Evolutionary conservation across 495 filamentous ascomycete species (phyloP), one percentile per base, ranked within the genome.

Genomic region (Evernia prunastri): DNA sequence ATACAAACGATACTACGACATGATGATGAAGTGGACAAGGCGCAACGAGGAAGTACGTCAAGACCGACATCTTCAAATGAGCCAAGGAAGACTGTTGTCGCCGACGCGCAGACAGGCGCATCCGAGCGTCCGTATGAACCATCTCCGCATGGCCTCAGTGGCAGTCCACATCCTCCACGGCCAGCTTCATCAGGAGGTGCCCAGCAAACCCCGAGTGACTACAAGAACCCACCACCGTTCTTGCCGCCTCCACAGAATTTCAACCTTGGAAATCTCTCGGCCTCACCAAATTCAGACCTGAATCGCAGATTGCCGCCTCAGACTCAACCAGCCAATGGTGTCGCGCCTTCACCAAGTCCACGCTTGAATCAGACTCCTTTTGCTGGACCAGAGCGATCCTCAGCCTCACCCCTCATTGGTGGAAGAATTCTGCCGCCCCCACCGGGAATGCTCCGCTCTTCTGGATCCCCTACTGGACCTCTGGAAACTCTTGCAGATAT

Each of bases 41-140:
- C 40, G 33, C 61, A 54, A 12, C 27, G 57, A 10, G 56, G 61
- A 39, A 56, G 64, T 37, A 67, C 64, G 49, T 69, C 69, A 61
- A 79, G 76, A 64, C 73, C 76, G 56, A 80, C 74, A 70, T 74
- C 73, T 40, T 64, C 63, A 61, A 73, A 73, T 51, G 68, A 66
- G 10, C 49, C 63, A 35, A 54, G 35, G 25, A 53, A 40, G 29
- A 36, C 56, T 47, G 17, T 51, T 23, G 27, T 31, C 37, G 9
- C 45, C 12, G 62, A 64, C 18, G 11, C 65, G 31, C 31, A 68
- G 59, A 35, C 60, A 20, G 29, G 51, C 35, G 17, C 36, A 20
- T 17, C 39, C 23, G 57, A 54, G 12, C 51, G n/a, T 54, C 29
- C 51, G 51, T 33, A 54, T 33, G 51, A 54, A 15, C 29, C 51